Conservation (phyloP, 768 basidiomycete species). For the Leucocoprinus leucothites region DNA sequence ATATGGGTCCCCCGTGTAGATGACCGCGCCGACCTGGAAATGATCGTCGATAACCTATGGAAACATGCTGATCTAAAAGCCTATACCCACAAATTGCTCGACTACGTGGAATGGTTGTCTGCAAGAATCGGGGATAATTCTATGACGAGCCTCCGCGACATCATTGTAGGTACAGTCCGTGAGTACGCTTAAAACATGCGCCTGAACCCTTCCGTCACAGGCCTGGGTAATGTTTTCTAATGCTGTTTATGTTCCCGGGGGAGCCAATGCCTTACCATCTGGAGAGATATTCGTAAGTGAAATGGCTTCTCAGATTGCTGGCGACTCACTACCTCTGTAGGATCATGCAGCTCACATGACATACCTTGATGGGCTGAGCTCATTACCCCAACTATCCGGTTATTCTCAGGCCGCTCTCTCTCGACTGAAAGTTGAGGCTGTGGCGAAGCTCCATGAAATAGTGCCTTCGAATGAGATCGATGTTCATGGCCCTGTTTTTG, state of each 20-base stretch:
- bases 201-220: constrained; percentile 34
- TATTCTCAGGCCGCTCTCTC: constrained; percentile 58
- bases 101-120: constrained; percentile 82
- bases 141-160: constrained; percentile 79
- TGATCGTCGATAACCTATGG: constrained; percentile 79
- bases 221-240: constrained; percentile 94
- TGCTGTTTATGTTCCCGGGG: constrained; percentile 35
- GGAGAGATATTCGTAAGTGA: constrained; percentile 66
- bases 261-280: constrained; percentile 29
- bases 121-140: constrained; percentile 56
- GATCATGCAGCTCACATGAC: constrained; percentile 94
- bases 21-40: constrained; percentile 64
- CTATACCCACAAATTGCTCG: constrained; percentile 64
- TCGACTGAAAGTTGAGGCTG: constrained; percentile 60
- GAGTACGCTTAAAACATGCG: background rate
- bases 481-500: constrained; percentile 25
- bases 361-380: constrained; percentile 83
- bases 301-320: constrained; percentile 1
- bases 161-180: constrained; percentile 55
- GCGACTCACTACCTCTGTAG: constrained; percentile 35
- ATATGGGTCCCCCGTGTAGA: constrained; percentile 95
- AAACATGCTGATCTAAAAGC: constrained; percentile 42
- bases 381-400: constrained; percentile 68
- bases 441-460: constrained; percentile 49
- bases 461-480: constrained; percentile 38